Percentiles rank a stretch among this genome's conserved stretches.
These are phyloP conservation scores for Paramyrothecium sp. DNA, from an alignment of 2,329 filamentous ascomycete genomes.

Conservation along the genomic window DNA sequence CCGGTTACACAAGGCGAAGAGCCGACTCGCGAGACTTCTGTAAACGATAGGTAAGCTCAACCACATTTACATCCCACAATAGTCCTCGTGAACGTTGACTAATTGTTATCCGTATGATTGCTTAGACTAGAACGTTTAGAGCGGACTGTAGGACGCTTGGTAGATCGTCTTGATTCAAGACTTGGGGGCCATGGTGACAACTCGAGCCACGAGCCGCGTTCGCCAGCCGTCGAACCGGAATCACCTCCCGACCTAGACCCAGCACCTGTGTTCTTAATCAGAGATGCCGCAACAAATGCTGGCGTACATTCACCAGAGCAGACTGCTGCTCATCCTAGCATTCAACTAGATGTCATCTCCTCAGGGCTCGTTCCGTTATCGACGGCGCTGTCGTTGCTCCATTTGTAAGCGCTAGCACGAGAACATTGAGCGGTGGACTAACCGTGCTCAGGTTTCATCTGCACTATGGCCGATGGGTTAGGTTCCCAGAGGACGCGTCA, in stretches of 20 bases:
- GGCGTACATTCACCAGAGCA: slow-evolving; percentile 16
- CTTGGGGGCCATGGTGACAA: not conserved
- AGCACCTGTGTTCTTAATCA: slow-evolving; percentile 22
- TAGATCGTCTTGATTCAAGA: slow-evolving; percentile 12
- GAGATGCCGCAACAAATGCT: slow-evolving; percentile 22
- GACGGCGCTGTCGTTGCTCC: slow-evolving; percentile 15
- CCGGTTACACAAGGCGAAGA: not conserved
- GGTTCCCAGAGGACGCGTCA: slow-evolving; percentile 14
- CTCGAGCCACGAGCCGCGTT: not conserved
- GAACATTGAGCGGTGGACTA: not conserved
- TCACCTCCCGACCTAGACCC: slow-evolving; percentile 6
- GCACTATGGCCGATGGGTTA: slow-evolving; percentile 24
- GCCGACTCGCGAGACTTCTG: not conserved
- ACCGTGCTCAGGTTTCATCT: slow-evolving; percentile 16
- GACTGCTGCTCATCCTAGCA: not conserved
- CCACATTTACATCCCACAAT: not conserved
- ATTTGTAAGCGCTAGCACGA: slow-evolving; percentile 12
- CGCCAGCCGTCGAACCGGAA: not conserved
- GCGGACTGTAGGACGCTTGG: slow-evolving; percentile 7
- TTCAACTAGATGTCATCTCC: slow-evolving; percentile 15
- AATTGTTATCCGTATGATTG: not conserved
- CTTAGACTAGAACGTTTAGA: slow-evolving; percentile 12
- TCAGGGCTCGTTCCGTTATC: slow-evolving; percentile 13
- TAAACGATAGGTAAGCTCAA: slow-evolving; percentile 5
- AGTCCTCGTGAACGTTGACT: not conserved